Conservation (phyloP, 2,329 filamentous ascomycete genomes). For the Calonectria montana region DNA sequence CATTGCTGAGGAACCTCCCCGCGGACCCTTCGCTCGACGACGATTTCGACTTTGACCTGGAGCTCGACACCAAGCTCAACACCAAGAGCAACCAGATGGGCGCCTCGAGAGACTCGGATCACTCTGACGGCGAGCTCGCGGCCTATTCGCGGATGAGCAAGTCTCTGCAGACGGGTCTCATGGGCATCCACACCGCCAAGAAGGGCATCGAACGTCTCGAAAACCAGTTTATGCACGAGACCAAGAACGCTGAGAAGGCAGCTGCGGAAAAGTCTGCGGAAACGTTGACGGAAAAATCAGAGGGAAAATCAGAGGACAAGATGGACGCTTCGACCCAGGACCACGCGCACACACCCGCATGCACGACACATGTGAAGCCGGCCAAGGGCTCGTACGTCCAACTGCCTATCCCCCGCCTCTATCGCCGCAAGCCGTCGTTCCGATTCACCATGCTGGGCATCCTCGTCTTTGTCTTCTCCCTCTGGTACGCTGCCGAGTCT, state of each 20-base stretch:
- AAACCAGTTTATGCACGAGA: constrained; percentile 58
- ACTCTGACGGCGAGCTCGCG: constrained; percentile 55
- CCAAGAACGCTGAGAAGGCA: constrained; percentile 28
- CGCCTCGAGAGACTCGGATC: constrained; percentile 37
- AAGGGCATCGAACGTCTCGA: constrained; percentile 70
- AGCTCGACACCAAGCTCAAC: constrained; percentile 41
- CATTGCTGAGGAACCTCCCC: constrained; percentile 40
- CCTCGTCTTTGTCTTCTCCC: constrained; percentile 53
- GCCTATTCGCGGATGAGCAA: constrained; percentile 63
- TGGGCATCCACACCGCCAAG: constrained; percentile 65
- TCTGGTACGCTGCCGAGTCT: constrained; percentile 68
- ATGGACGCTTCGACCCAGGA: constrained; percentile 26
- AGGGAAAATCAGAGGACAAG: constrained; percentile 14
- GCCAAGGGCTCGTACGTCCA: constrained; percentile 50
- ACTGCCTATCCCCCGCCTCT: constrained; percentile 61
- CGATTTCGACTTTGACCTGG: constrained; percentile 40
- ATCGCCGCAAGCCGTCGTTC: constrained; percentile 55
- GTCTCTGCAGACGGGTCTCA: constrained; percentile 61
- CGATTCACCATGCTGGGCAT: constrained; percentile 62
- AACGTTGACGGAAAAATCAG: neutral
- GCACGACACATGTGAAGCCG: constrained; percentile 17
- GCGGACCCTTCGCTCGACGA: constrained; percentile 36
- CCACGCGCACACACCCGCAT: constrained; percentile 30
- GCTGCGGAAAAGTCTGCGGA: constrained; percentile 16
- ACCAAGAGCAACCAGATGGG: constrained; percentile 37